Base-by-base conservation (phyloP, 2,329 filamentous ascomycete genomes). In the Akanthomyces muscarius region DNA sequence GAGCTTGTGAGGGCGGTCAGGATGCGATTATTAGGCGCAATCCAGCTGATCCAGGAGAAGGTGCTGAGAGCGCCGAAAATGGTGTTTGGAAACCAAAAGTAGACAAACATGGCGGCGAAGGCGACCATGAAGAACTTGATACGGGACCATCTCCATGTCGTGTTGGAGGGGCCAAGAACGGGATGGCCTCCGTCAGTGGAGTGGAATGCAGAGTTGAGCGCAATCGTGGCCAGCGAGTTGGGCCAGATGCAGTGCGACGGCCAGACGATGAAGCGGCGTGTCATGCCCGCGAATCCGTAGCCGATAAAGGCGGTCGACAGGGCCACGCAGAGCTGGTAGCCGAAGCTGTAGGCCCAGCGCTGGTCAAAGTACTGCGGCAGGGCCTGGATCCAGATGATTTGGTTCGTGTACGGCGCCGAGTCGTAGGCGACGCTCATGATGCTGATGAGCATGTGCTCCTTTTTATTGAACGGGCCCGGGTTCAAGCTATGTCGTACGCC, bases 41-140 rank as follows among this genome's bases (percentile, higher is more conserved):
- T 84, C 82, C 82, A 85, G 0, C 77, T 78, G 67, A 83, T 77
- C 80, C 81, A 85, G 66, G 75, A 79, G 69, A 85, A 84, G 63
- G 73, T 71, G 48, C 74, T 76, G 13, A 84, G 68, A 4, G 76
- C 79, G 16, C 72, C 72, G 67, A 83, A 84, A 51, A 86, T 68
- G 65, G 78, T 83, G 64, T 80, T 77, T 1, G 82, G 83, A 53
- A 86, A 76, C 79, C 80, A 84, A 65, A 82, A 84, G 68, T 79
- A 85, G 5, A 80, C 66, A 61, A 83, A 84, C 77, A 83, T 83
- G 64, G 71, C 74, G 1, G 66, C 67, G 45, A 80, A 81, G 0
- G 76, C 69, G 25, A 76, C 64, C 36, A 75, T 66, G 68, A 85
- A 84, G 68, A 83, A 81, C 18, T 71, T 75, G 58, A 80, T 76